phyloP scores from a whole-genome alignment of 2,329 filamentous ascomycete species.

The Fusarium incarnatum region DNA sequence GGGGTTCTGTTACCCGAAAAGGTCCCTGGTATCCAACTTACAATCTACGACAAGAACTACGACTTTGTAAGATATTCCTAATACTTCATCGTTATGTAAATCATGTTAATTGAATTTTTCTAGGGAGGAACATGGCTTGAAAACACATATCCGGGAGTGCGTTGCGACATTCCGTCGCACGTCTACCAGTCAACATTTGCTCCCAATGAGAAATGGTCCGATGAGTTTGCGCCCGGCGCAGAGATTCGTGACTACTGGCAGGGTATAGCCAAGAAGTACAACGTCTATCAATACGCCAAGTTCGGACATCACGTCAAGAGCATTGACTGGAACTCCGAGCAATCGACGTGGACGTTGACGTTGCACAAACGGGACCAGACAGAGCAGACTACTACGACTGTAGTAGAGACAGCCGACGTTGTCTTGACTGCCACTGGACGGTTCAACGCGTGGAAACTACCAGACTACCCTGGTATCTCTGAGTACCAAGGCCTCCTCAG shows the following conservation, averaged over 20 bases:
- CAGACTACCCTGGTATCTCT: constrained; percentile 65
- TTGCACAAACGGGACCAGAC: background rate
- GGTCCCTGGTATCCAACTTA: background rate
- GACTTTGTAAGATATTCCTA: too few species aligned
- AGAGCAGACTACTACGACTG: background rate
- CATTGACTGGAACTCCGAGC: background rate
- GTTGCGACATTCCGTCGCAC: constrained; percentile 74
- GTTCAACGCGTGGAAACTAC: constrained; percentile 67
- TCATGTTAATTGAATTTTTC: too few species aligned
- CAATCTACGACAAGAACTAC: background rate
- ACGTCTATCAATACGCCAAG: constrained; percentile 64
- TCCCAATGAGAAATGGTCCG: constrained; percentile 74
- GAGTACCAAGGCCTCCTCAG: constrained; percentile 54
- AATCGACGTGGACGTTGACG: constrained; percentile 56
- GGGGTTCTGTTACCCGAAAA: background rate
- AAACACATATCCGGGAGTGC: constrained; percentile 70
- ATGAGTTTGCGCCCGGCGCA: constrained; percentile 72
- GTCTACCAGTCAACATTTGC: constrained; percentile 75
- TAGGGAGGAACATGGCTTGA: constrained; percentile 58
- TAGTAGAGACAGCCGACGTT: constrained; percentile 59
- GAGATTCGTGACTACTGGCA: constrained; percentile 77
- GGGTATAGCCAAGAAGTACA: constrained; percentile 68
- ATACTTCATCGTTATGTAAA: too few species aligned
- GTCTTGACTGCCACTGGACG: constrained; percentile 71
- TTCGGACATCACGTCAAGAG: background rate